Conservation (phyloP, 495 filamentous ascomycete genomes). For the Terfezia claveryi region DNA sequence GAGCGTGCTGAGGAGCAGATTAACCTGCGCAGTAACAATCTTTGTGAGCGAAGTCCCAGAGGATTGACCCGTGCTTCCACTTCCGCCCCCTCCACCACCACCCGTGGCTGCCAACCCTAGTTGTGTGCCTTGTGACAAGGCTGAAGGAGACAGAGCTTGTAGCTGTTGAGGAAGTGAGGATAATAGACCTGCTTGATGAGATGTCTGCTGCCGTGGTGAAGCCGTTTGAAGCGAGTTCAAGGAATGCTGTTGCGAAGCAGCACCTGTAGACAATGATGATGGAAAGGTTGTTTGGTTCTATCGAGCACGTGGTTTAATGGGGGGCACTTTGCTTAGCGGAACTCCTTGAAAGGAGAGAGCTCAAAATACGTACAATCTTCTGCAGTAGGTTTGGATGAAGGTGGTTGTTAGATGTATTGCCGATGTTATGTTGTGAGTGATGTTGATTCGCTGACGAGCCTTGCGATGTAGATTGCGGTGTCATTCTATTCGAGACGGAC, state of each 20-base stretch:
- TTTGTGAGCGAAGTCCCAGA: conserved; percentile 32
- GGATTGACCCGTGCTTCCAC: conserved; percentile 15
- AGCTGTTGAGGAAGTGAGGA: conserved; percentile 8
- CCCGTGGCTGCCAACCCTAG: conserved; percentile 16
- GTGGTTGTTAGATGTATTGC: not conserved
- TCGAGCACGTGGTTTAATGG: not conserved
- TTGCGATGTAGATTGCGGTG: conserved; percentile 10
- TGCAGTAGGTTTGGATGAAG: not conserved
- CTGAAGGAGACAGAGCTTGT: conserved; percentile 11
- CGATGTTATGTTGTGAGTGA: not conserved
- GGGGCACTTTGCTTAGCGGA: not conserved
- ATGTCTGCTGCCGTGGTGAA: conserved; percentile 1
- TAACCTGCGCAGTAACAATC: conserved; percentile 86
- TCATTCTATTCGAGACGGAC: conserved; percentile 21
- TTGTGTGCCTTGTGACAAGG: conserved; percentile 16
- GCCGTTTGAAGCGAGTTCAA: not conserved
- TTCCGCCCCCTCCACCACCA: conserved; percentile 19
- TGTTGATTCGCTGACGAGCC: not conserved
- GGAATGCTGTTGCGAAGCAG: not conserved
- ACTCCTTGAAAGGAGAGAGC: not conserved
- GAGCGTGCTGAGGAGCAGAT: conserved; percentile 76
- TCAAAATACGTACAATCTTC: not conserved
- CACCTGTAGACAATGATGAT: conserved; percentile 1
- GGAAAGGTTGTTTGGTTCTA: not conserved
- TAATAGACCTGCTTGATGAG: conserved; percentile 9